Percentiles rank a stretch among this genome's conserved stretches.
phyloP scores from a whole-genome alignment of 305 asterid species.

The Euphrasia arctica region DNA sequence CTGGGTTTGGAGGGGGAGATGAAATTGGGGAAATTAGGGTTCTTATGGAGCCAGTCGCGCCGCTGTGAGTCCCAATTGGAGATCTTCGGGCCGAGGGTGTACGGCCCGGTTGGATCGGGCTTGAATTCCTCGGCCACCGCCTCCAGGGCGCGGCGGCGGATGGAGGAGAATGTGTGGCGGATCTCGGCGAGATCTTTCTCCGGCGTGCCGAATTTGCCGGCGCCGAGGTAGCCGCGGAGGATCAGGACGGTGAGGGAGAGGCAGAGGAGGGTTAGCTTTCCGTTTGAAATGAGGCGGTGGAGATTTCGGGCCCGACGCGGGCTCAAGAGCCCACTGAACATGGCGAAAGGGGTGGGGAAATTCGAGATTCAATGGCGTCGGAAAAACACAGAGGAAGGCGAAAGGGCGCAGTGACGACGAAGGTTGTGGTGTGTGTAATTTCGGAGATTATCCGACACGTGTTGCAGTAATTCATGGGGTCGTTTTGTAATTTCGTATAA shows the following conservation, averaged over 20 bases:
- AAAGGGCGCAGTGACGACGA: background rate
- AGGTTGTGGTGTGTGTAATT: background rate
- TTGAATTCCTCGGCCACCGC: constrained; percentile 47
- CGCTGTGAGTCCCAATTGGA: constrained; percentile 75
- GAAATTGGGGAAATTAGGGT: constrained; percentile 53
- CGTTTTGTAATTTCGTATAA: background rate
- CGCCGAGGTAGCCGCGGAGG: constrained; percentile 61
- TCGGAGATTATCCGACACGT: background rate
- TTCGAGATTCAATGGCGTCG: background rate
- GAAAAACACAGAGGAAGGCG: background rate
- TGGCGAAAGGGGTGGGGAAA: constrained; percentile 21
- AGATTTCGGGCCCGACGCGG: constrained; percentile 56
- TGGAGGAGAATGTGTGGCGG: constrained; percentile 56
- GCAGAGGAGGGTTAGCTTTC: constrained; percentile 68
- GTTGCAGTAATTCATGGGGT: background rate
- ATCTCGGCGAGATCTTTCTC: constrained; percentile 65
- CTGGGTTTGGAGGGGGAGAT: constrained; percentile 50
- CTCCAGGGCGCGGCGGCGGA: constrained; percentile 57
- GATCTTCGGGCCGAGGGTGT: constrained; percentile 70
- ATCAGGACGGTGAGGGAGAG: constrained; percentile 62
- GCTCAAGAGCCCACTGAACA: constrained; percentile 57
- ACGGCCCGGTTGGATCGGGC: constrained; percentile 58
- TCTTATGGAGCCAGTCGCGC: constrained; percentile 56
- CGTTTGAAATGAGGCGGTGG: constrained; percentile 52
- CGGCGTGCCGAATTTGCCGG: constrained; percentile 72